Percentiles rank a stretch among this genome's conserved stretches.
These are phyloP conservation scores for Dendrobium nobile DNA, from an alignment of 106 monocot genomes.

Conservation along the genomic window DNA sequence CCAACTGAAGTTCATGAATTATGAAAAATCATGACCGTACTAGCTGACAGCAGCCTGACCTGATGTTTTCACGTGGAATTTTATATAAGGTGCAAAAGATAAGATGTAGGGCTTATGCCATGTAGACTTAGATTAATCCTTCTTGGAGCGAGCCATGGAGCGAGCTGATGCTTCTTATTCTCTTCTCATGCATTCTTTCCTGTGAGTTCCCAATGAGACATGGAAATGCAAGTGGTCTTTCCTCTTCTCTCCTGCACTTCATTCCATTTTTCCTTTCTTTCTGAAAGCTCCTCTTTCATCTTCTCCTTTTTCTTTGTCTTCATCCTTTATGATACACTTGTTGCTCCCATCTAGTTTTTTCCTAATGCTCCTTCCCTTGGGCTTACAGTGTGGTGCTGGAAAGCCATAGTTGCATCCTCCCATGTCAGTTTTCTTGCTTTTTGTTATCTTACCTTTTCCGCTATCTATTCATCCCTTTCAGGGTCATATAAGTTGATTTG, in stretches of 20 bases:
- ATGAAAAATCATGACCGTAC: neutral
- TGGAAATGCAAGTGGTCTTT: neutral
- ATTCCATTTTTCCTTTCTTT: neutral
- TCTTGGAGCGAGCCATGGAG: neutral
- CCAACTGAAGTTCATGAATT: neutral
- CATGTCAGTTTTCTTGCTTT: neutral
- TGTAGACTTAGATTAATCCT: neutral
- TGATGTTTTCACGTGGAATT: neutral
- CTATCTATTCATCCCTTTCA: neutral
- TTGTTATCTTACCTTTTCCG: neutral
- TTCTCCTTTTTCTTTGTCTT: neutral
- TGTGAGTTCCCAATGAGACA: neutral
- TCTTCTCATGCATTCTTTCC: neutral
- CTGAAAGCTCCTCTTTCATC: neutral
- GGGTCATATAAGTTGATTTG: neutral
- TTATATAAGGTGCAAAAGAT: neutral
- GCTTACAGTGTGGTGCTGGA: neutral
- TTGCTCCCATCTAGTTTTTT: neutral
- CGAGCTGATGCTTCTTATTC: neutral
- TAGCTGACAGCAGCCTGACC: neutral
- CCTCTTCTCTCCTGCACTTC: neutral
- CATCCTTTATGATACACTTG: neutral
- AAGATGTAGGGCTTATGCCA: neutral
- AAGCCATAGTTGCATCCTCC: neutral
- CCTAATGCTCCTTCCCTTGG: neutral